A percentile compares a stretch with the other conserved stretches of the same genome.
phyloP scores from a whole-genome alignment of 345 rosid genomes.

The Rhizophora mangle region DNA sequence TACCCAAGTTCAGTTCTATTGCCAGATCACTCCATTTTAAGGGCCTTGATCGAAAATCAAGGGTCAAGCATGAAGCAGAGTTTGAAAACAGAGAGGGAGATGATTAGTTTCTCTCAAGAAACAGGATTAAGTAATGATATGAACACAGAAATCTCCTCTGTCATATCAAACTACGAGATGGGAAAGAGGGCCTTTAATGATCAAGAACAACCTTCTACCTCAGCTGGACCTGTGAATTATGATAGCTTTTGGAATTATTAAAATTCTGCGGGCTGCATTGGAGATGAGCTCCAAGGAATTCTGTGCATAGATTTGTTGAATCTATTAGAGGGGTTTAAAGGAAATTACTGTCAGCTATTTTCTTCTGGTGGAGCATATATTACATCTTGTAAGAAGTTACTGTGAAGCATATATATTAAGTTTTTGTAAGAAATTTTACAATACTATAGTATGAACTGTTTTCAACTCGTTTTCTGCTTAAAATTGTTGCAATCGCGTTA shows the following conservation, averaged over 20 bases:
- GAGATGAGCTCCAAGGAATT: neutral
- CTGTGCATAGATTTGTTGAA: constrained; percentile 33
- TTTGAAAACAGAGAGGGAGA: constrained; percentile 36
- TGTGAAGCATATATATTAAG: neutral
- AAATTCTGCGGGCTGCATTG: constrained; percentile 5
- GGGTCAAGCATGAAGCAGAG: constrained; percentile 31
- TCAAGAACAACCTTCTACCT: constrained; percentile 50
- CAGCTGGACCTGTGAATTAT: constrained; percentile 42
- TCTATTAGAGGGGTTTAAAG: constrained; percentile 19
- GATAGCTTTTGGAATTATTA: constrained; percentile 68
- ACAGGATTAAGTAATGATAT: constrained; percentile 46
- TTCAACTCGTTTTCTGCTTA: neutral
- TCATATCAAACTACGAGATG: constrained; percentile 41
- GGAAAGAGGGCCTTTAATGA: constrained; percentile 43
- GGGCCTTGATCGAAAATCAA: constrained; percentile 44
- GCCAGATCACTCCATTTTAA: constrained; percentile 52
- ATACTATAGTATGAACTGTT: neutral
- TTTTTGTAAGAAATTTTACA: neutral
- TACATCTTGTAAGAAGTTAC: constrained; percentile 16
- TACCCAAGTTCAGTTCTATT: constrained; percentile 32
- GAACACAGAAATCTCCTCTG: constrained; percentile 56
- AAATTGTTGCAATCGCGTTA: neutral
- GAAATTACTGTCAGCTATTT: neutral
- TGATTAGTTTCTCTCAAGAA: constrained; percentile 53
- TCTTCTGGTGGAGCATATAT: constrained; percentile 18